These are phyloP conservation scores for Suillus occidentalis DNA, from an alignment of 768 basidiomycete species.

Conservation along the genomic window DNA sequence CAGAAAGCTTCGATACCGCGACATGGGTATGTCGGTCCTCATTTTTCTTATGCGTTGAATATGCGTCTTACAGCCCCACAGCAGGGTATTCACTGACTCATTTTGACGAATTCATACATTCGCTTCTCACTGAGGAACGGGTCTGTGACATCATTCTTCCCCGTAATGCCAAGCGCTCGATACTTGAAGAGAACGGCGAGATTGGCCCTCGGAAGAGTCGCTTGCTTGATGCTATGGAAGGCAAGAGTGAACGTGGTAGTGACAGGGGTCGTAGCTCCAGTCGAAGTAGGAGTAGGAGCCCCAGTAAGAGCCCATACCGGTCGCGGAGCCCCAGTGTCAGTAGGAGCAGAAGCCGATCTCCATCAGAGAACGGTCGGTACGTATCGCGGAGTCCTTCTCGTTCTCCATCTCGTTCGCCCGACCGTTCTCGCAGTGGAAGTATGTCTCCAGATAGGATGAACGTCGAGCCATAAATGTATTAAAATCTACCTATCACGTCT, in stretches of 20 bases:
- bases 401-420: slow-evolving; percentile 43
- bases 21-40: slow-evolving; percentile 61
- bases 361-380: slow-evolving; percentile 54
- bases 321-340: slow-evolving; percentile 25
- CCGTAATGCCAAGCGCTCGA: slow-evolving; percentile 78
- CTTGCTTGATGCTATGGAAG: slow-evolving; percentile 87
- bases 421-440: slow-evolving; percentile 58
- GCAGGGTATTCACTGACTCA: slow-evolving; percentile 84
- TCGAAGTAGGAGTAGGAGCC: slow-evolving; percentile 25
- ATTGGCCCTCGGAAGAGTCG: slow-evolving; percentile 83
- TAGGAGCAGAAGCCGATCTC: slow-evolving; percentile 29
- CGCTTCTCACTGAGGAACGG: slow-evolving; percentile 81
- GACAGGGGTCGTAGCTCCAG: slow-evolving; percentile 39
- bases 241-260: slow-evolving; percentile 55
- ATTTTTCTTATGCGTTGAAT: neutral
- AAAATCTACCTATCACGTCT: slow-evolving; percentile 16
- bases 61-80: slow-evolving; percentile 30
- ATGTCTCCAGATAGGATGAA: slow-evolving; percentile 60
- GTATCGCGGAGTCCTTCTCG: slow-evolving; percentile 65
- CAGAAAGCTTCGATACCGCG: slow-evolving; percentile 79
- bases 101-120: slow-evolving; percentile 91
- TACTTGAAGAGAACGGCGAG: slow-evolving; percentile 91
- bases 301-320: slow-evolving; percentile 25
- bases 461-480: slow-evolving; percentile 24
- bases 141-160: slow-evolving; percentile 97